Evolutionary conservation across 495 filamentous ascomycete genomes (phyloP).

Genomic region (Hypoxylon perforatum): DNA sequence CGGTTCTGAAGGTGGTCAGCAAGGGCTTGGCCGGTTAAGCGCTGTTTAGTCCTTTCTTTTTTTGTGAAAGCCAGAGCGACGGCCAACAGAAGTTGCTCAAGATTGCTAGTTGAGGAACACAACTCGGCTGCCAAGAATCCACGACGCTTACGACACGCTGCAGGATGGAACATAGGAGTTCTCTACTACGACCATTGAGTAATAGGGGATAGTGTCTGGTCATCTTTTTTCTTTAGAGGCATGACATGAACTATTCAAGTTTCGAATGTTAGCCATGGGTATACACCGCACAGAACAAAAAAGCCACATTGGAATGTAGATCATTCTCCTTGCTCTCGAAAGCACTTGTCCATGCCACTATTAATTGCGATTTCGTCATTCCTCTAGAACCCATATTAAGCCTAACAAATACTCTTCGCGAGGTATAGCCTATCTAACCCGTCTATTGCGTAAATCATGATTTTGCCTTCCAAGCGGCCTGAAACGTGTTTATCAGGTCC

Average conservation of each 20-base stretch:
- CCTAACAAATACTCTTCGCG: constrained; percentile 3
- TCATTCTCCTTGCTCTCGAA: constrained; percentile 33
- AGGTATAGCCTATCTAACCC: not conserved
- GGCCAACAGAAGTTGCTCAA: constrained; percentile 20
- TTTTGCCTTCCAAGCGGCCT: constrained; percentile 69
- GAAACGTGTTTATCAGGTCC: constrained; percentile 73
- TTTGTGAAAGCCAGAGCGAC: constrained; percentile 23
- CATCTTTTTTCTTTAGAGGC: constrained; percentile 38
- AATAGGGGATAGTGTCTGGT: constrained; percentile 41
- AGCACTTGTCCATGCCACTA: constrained; percentile 29
- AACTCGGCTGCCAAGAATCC: constrained; percentile 37
- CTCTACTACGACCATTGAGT: constrained; percentile 25
- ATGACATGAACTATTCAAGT: constrained; percentile 44
- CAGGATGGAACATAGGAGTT: constrained; percentile 37
- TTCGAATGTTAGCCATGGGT: constrained; percentile 46
- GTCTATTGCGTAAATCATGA: constrained; percentile 26
- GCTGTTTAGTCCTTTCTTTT: too few relatives aligned
- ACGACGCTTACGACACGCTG: constrained; percentile 41
- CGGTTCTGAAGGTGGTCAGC: constrained; percentile 80
- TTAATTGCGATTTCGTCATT: constrained; percentile 19
- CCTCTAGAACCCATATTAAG: not conserved
- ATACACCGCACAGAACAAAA: constrained; percentile 44
- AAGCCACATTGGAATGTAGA: constrained; percentile 43
- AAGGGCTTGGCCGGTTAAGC: constrained; percentile 68
- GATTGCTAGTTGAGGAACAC: constrained; percentile 34